These are phyloP conservation scores for Cajanus cajan DNA, from an alignment of 306 rosid genomes.

Conservation along the genomic window DNA sequence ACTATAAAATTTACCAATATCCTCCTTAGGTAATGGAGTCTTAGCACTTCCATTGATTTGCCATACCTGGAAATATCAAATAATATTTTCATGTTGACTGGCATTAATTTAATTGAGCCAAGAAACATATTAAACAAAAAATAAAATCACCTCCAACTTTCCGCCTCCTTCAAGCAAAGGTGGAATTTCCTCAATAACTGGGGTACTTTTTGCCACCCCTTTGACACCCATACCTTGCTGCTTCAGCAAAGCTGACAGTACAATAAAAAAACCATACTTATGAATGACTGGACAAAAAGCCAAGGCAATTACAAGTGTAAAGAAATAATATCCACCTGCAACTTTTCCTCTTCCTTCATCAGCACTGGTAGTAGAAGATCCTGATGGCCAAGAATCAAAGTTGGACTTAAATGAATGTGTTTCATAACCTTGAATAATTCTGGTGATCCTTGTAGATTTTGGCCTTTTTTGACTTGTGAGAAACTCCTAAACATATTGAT, in stretches of 20 bases:
- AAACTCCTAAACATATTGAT: conserved; percentile 63
- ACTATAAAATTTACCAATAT: conserved; percentile 83
- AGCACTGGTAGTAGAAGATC: conserved; percentile 68
- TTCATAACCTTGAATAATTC: conserved; percentile 96
- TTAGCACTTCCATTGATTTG: conserved; percentile 88
- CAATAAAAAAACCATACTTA: conserved; percentile 21
- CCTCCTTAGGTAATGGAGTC: conserved; percentile 74
- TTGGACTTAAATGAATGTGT: conserved; percentile 90
- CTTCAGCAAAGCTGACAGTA: conserved; percentile 82
- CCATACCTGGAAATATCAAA: conserved; percentile 70
- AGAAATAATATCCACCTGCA: conserved; percentile 60
- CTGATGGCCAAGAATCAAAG: conserved; percentile 96
- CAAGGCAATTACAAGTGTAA: conserved; percentile 19
- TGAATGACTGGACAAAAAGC: conserved; percentile 19
- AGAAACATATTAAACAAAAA: conserved; percentile 13
- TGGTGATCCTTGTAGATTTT: conserved; percentile 76
- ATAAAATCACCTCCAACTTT: conserved; percentile 82
- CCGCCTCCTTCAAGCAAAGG: conserved; percentile 98
- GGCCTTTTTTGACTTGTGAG: conserved; percentile 80
- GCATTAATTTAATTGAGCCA: conserved; percentile 24
- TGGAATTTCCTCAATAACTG: conserved; percentile 87
- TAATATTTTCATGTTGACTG: not conserved
- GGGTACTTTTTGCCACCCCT: conserved; percentile 71
- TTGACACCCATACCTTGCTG: conserved; percentile 98
- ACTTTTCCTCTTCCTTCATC: conserved; percentile 99